A percentile compares a stretch with the other conserved stretches of the same genome.
These are phyloP conservation scores for Calocybe gambosa DNA, from an alignment of 1,284 basidiomycete genomes.

Conservation along the genomic window DNA sequence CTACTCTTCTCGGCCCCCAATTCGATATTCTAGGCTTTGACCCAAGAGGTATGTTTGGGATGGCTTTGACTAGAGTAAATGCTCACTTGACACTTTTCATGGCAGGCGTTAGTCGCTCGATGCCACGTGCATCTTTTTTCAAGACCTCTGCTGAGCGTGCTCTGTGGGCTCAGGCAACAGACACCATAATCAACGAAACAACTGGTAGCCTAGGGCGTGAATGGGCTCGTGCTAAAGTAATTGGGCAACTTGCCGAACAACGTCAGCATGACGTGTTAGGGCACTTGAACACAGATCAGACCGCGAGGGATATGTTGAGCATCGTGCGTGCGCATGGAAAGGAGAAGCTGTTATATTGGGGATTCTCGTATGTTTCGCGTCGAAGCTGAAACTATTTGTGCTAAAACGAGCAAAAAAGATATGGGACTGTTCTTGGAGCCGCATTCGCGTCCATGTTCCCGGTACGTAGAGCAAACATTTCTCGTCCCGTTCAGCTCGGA, in stretches of 20 bases:
- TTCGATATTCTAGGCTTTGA: conserved; percentile 50
- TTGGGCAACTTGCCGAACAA: conserved; percentile 26
- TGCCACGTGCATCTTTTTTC: conserved; percentile 30
- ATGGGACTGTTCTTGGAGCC: conserved; percentile 40
- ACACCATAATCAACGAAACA: conserved; percentile 16
- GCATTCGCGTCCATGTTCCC: conserved; percentile 46
- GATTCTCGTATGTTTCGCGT: too few species aligned
- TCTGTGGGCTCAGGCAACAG: conserved; percentile 17
- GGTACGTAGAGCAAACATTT: too few species aligned
- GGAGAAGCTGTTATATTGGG: conserved; percentile 47
- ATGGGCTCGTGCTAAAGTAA: conserved; percentile 27
- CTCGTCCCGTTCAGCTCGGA: conserved; percentile 9
- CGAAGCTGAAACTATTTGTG: too few species aligned
- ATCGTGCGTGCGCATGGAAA: conserved; percentile 39
- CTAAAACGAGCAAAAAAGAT: conserved; percentile 21
- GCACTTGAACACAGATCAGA: conserved; percentile 38
- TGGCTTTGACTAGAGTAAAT: too few species aligned
- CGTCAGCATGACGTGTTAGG: conserved; percentile 26
- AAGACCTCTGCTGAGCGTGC: conserved; percentile 24
- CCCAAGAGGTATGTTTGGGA: conserved; percentile 27
- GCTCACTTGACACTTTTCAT: background rate
- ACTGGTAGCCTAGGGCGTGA: conserved; percentile 21
- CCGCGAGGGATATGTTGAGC: conserved; percentile 44
- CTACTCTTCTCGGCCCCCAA: conserved; percentile 32
- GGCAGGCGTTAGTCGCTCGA: conserved; percentile 28